Conservation (phyloP, 192 early-diverging fungal genomes). For the Backusella luteola region DNA sequence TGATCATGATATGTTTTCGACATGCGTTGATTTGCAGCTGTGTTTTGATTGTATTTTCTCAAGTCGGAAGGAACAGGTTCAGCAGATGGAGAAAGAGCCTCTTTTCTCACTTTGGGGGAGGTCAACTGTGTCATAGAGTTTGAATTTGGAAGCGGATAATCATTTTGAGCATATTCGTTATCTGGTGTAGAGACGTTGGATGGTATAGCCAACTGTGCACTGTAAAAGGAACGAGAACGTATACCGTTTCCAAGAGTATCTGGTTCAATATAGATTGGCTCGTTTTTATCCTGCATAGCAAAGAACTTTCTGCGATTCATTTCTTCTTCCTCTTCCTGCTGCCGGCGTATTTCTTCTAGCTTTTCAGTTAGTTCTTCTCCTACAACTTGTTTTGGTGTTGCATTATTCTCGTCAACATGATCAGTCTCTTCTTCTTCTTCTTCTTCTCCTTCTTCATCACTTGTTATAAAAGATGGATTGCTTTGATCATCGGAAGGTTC, state of each 20-base stretch:
- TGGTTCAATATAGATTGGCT: not conserved
- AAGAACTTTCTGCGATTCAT: conserved; percentile 22
- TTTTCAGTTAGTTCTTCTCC: not conserved
- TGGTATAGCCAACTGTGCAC: not conserved
- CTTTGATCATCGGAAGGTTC: conserved; percentile 23
- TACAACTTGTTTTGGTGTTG: not conserved
- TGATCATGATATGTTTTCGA: not conserved
- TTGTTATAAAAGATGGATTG: not conserved
- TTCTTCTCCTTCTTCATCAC: not conserved
- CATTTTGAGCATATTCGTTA: not conserved
- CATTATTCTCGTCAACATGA: not conserved
- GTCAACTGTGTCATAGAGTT: not conserved
- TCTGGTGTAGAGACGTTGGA: not conserved
- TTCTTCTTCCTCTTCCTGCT: conserved; percentile 38
- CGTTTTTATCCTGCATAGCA: not conserved
- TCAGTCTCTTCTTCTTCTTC: not conserved
- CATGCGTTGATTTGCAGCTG: not conserved
- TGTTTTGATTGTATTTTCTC: not conserved
- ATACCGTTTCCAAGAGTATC: not conserved
- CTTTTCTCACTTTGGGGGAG: not conserved
- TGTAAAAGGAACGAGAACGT: conserved; percentile 5
- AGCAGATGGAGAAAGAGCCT: not conserved
- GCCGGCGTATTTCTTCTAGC: conserved; percentile 21
- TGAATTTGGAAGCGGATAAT: not conserved
- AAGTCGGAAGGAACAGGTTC: not conserved